Evolutionary conservation across 2,329 filamentous ascomycete genomes (phyloP).

Genomic region (Neoascochyta sp.): DNA sequence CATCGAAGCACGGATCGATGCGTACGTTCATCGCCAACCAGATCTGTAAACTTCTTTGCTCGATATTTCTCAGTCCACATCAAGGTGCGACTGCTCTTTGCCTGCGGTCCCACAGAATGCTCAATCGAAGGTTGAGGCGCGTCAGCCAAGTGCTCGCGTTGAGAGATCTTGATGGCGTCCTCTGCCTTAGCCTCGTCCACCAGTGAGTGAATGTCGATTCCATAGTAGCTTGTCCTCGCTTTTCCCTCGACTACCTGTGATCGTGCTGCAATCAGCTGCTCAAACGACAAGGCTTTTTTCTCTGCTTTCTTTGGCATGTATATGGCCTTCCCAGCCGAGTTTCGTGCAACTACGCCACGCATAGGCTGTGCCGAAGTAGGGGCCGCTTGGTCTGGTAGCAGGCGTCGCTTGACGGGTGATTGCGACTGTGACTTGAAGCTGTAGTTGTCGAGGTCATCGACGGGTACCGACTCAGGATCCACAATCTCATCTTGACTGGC

Average conservation of each 20-base stretch:
- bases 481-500: conserved; percentile 31
- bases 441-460: conserved; percentile 29
- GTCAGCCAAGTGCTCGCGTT: conserved; percentile 21
- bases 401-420: conserved; percentile 20
- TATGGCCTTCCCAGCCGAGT: conserved; percentile 56
- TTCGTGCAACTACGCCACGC: conserved; percentile 31
- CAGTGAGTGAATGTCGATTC: conserved; percentile 83
- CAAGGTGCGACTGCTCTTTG: conserved; percentile 46
- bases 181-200: conserved; percentile 68
- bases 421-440: conserved; percentile 22
- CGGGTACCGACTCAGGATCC: conserved; percentile 27
- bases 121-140: conserved; percentile 46
- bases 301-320: conserved; percentile 55
- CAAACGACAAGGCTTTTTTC: conserved; percentile 53
- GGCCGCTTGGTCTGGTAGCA: conserved; percentile 7
- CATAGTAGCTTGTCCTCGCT: conserved; percentile 78
- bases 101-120: conserved; percentile 15
- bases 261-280: conserved; percentile 63
- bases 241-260: conserved; percentile 61
- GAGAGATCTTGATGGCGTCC: conserved; percentile 42
- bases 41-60: conserved; percentile 83
- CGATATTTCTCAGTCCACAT: conserved; percentile 99
- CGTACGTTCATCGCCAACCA: conserved; percentile 91
- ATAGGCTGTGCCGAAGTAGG: conserved; percentile 16
- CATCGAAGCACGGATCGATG: conserved; percentile 86